Evolutionary conservation across 2,329 filamentous ascomycete genomes (phyloP), one percentile per base, ranked within the genome.

Genomic region (Sclerotinia minor): DNA sequence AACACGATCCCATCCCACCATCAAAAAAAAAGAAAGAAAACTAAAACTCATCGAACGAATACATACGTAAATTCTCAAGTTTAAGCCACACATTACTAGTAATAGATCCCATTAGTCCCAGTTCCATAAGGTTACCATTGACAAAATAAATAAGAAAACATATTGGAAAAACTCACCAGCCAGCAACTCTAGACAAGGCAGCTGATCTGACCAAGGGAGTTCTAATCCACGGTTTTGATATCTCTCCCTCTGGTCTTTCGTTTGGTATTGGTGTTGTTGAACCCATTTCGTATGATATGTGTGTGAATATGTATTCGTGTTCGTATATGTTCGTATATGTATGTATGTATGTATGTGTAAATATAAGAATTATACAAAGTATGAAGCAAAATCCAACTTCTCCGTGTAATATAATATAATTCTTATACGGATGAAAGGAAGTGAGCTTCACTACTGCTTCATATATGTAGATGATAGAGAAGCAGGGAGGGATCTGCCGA

Each of bases 11-110:
- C 6, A 50, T 38, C 9, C 2, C 9, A 50, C 0, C 13, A 38
- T 8, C 21, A 9, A 61, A 41, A 21, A 17, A 61, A 41, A n/a
- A 2, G n/a, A n/a, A n/a, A n/a, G n/a, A n/a, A n/a, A n/a, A n/a
- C n/a, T n/a, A 5, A n/a, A 65, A 15, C 7, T 11, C 2, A 1
- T 15, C 6, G 32, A 47, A 38, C 6, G 32, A 47, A 38, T 21
- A 61, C 64, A 61, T 67, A 67, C 64, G 67, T 32, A 68, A 29
- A 59, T 68, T 92, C 74, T 96, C 92, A 70, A 95, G 86, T 79
- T 96, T 96, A 75, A 96, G 87, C 78, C 91, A 92, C 78, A 96
- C 87, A 80, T 90, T 71, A 63, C 73, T 75, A 60, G 26, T 15
- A 60, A n/a, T 15, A 60, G 26, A 8, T 9, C 17, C 41, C 19